These are phyloP conservation scores for Eucalyptus tenuipes DNA, from an alignment of 345 rosid species.

Conservation along the genomic window DNA sequence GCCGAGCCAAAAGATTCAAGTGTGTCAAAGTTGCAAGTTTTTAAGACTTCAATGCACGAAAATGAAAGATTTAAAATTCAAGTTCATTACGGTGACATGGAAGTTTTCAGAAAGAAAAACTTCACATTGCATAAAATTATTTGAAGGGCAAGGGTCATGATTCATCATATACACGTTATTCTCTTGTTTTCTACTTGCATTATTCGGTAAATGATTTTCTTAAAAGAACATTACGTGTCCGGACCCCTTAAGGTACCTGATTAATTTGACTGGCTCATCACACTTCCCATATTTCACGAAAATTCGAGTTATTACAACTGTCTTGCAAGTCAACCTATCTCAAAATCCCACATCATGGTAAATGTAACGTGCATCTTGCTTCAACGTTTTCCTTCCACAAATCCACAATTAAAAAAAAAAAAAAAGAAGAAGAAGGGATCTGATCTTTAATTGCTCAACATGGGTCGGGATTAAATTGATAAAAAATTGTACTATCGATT, in stretches of 20 bases:
- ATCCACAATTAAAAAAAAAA: background rate
- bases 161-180: background rate
- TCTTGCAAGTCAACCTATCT: background rate
- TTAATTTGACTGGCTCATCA: background rate
- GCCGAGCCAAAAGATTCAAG: background rate
- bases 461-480: background rate
- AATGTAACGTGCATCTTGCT: background rate
- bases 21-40: background rate
- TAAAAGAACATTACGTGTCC: background rate
- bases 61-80: background rate
- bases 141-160: background rate
- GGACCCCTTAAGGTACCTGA: background rate
- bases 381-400: background rate
- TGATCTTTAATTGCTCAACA: background rate
- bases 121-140: background rate
- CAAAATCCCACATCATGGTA: background rate
- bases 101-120: background rate
- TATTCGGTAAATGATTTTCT: background rate
- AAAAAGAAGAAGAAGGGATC: background rate
- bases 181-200: background rate
- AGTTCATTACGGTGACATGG: no score
- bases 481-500: background rate
- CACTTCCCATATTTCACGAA: background rate
- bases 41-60: no score
- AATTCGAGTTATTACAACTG: background rate